Base-by-base conservation (phyloP, 2,329 filamentous ascomycete genomes). In the Clarireedia paspali region DNA sequence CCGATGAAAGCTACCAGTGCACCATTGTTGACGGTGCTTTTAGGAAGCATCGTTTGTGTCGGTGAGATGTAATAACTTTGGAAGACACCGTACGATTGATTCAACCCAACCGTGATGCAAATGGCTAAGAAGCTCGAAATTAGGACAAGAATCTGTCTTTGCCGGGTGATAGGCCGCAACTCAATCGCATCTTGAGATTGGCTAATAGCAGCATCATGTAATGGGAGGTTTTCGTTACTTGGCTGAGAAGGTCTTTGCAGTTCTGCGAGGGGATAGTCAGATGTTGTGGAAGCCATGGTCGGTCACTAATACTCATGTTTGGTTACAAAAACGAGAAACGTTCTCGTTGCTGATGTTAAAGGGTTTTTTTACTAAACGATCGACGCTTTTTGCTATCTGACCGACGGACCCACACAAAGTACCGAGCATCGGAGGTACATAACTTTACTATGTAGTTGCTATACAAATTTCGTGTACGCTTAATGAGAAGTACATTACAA, bases 61-160 rank as follows among this genome's bases (percentile, higher is more conserved):
- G 68, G 52, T 4, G 74, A 75, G 48, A 74, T 71, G 59, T 78
- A 78, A 60, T 75, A 77, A 48, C 73, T 69, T 59, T 77, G 75
- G 53, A 78, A 78, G 9, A 78, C 74, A 9, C 75, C 75, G 59
- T 73, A 79, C 36, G 70, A 71, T 56, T 77, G 75, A 59, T 78
- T 78, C 55, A 77, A 72, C 10, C 75, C 75, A 48, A 77, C 75
- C 3, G 75, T 77, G 23, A 77, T 69, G 48, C 70, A 70, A 38
- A 77, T 75, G 42, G 72, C 72, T 0, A 72, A 59, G 50, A 78
- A 77, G 5, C 71, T 71, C 0, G 74, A 74, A 17, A 71, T 57
- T 14, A 78, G 67, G 23, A 77, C 73, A 1, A 70, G 59, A 5
- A 70, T 67, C 65, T 78, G 75, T 47, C 73, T 73, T 56, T 68